A percentile compares a stretch with the other conserved stretches of the same genome.
Conservation (phyloP, 345 rosid genomes). For the Acer yangbiense region DNA sequence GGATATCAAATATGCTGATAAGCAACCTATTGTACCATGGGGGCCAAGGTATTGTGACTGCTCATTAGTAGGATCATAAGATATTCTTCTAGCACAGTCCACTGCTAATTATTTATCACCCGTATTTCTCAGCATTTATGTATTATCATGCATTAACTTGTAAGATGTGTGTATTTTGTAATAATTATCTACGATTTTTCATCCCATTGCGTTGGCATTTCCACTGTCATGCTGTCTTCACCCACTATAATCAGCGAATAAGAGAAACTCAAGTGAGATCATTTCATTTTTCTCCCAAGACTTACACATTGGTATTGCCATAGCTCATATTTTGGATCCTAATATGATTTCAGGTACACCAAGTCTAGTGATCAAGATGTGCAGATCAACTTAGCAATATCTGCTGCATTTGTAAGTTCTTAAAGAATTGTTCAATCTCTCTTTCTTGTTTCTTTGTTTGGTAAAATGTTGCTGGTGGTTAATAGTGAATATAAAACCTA, state of each 20-base stretch:
- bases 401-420: slow-evolving; percentile 87
- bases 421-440: slow-evolving; percentile 17
- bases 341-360: slow-evolving; percentile 58
- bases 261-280: too few relatives aligned
- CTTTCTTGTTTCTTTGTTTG: slow-evolving; percentile 6
- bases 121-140: too few relatives aligned
- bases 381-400: slow-evolving; percentile 83
- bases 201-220: not conserved
- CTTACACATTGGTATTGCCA: not conserved
- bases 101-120: too few relatives aligned
- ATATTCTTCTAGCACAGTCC: too few relatives aligned
- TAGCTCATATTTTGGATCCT: slow-evolving; percentile 13
- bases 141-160: too few relatives aligned
- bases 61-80: too few relatives aligned
- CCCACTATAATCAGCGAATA: too few relatives aligned
- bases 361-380: slow-evolving; percentile 63
- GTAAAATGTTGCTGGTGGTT: not conserved
- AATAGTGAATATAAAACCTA: not conserved
- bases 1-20: slow-evolving; percentile 97
- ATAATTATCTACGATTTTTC: not conserved
- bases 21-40: slow-evolving; percentile 95
- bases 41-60: slow-evolving; percentile 98
- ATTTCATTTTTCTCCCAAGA: not conserved
- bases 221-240: not conserved
- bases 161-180: not conserved